Evolutionary conservation across 2,329 filamentous ascomycete genomes (phyloP).

Genomic region (Magnaporthiopsis incrustans): DNA sequence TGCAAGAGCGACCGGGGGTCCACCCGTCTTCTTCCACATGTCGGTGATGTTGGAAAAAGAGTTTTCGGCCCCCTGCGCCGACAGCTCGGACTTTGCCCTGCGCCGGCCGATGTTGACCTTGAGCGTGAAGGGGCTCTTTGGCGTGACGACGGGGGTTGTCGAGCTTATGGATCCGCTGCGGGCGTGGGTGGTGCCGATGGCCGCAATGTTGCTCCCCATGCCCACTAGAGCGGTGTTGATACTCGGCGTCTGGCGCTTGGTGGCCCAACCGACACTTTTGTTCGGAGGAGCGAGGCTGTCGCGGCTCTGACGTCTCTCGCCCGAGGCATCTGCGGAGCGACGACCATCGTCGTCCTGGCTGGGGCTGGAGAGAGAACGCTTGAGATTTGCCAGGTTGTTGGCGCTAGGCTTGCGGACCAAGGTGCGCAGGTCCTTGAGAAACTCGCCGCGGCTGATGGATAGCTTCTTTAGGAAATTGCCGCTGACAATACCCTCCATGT

Average conservation of each 20-base stretch:
- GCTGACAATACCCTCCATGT: slow-evolving; percentile 51
- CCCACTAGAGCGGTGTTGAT: slow-evolving; percentile 51
- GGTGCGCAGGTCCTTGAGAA: slow-evolving; percentile 43
- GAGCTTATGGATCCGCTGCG: slow-evolving; percentile 54
- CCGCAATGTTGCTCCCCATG: slow-evolving; percentile 46
- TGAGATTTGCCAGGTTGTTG: slow-evolving; percentile 26
- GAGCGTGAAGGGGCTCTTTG: slow-evolving; percentile 41
- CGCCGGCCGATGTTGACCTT: slow-evolving; percentile 44
- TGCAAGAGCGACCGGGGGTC: slow-evolving; percentile 40
- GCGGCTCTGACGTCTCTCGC: slow-evolving; percentile 31
- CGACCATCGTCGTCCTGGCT: slow-evolving; percentile 23
- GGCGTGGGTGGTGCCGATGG: slow-evolving; percentile 48
- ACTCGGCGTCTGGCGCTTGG: slow-evolving; percentile 39
- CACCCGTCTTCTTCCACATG: slow-evolving; percentile 45
- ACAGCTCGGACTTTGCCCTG: slow-evolving; percentile 47
- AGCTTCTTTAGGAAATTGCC: slow-evolving; percentile 57
- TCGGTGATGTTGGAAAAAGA: slow-evolving; percentile 37
- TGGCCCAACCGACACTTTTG: slow-evolving; percentile 42
- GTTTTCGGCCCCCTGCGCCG: slow-evolving; percentile 22
- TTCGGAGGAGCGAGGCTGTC: slow-evolving; percentile 43
- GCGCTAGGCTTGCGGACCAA: slow-evolving; percentile 43
- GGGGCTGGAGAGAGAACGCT: slow-evolving; percentile 35
- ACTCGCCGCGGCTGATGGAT: slow-evolving; percentile 41
- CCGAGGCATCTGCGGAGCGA: slow-evolving; percentile 18
- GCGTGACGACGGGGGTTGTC: slow-evolving; percentile 25